Conservation (phyloP, 2,329 filamentous ascomycete genomes). For the Fusarium sp. region DNA sequence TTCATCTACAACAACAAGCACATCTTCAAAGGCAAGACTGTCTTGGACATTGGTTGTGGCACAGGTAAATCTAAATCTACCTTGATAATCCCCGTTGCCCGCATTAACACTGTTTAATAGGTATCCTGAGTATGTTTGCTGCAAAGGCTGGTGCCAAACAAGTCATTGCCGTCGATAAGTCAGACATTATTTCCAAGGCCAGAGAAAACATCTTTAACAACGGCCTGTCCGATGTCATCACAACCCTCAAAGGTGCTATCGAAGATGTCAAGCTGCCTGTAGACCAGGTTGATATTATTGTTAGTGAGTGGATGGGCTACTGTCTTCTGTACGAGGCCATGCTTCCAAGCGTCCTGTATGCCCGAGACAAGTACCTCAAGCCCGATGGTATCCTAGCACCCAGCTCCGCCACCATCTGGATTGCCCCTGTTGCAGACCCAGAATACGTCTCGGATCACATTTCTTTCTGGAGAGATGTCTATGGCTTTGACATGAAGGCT, state of each 20-base stretch:
- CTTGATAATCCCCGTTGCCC: constrained; percentile 24
- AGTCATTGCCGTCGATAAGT: constrained; percentile 93
- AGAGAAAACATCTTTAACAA: constrained; percentile 87
- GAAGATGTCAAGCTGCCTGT: constrained; percentile 86
- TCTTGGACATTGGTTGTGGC: constrained; percentile 91
- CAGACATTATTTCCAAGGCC: constrained; percentile 87
- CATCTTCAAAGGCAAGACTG: constrained; percentile 84
- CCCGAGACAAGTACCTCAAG: constrained; percentile 85
- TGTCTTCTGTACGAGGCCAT: constrained; percentile 94
- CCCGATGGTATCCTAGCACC: constrained; percentile 86
- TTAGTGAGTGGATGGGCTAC: constrained; percentile 99
- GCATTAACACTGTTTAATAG: constrained; percentile 50
- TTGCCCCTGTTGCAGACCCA: constrained; percentile 82
- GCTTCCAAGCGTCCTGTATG: constrained; percentile 91
- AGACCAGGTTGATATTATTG: constrained; percentile 88
- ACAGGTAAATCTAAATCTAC: constrained; percentile 59
- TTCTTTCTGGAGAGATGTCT: constrained; percentile 89
- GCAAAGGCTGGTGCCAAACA: constrained; percentile 86
- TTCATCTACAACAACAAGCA: constrained; percentile 94
- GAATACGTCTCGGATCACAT: constrained; percentile 83
- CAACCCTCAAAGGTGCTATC: constrained; percentile 84
- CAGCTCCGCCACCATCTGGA: constrained; percentile 82
- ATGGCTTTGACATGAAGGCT: constrained; percentile 92
- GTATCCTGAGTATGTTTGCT: constrained; percentile 94
- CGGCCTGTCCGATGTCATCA: constrained; percentile 77